Evolutionary conservation across 305 asterid species (phyloP), one percentile per base, ranked within the genome.

Genomic region (Fraxinus sp.): DNA sequence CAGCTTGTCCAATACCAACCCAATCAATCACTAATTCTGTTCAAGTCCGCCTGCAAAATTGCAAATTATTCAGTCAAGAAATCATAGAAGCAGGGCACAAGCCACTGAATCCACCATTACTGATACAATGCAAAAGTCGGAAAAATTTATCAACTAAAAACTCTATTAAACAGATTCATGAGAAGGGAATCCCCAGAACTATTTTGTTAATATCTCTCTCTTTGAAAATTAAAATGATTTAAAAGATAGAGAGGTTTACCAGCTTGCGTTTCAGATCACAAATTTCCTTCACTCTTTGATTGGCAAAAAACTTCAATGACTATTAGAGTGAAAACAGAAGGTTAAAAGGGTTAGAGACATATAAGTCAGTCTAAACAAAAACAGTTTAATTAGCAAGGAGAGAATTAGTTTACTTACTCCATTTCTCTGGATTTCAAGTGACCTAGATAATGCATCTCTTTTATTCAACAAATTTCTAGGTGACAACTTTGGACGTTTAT

Each of bases 291-390:
- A 91, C 96, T 78, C 85, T 87, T 84, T 91, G 94, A 49, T 81
- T 77, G 73, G 98, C 97, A 83, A 92, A 96, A 86, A 90, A 94
- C 94, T 89, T 96, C 90, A 96, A 43, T 3, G 98, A 96, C 99
- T 94, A 81, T 84, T 33, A 59, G 55, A 49, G 77, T 20, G 37
- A 32, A 84, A 72, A 85, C 11, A 70, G 37, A 77, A 55, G 74
- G 68, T 62, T 32, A 83, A 84, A 72, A 83, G 52, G 30, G 80
- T 18, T 26, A 22, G 75, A 39, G 73, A 49, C 49, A 76, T 3
- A 70, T 18, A 24, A 22, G 77, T 30, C 57, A 62, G 79, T 43
- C 36, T 39, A 79, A 76, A 32, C 7, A 55, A 52, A 82, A n/a
- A 79, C 73, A 68, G 24, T 52, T 11, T 73, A 59, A 84, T 46